Evolutionary conservation across 2,329 filamentous ascomycete species (phyloP).

Genomic region (Fusarium staphyleae): DNA sequence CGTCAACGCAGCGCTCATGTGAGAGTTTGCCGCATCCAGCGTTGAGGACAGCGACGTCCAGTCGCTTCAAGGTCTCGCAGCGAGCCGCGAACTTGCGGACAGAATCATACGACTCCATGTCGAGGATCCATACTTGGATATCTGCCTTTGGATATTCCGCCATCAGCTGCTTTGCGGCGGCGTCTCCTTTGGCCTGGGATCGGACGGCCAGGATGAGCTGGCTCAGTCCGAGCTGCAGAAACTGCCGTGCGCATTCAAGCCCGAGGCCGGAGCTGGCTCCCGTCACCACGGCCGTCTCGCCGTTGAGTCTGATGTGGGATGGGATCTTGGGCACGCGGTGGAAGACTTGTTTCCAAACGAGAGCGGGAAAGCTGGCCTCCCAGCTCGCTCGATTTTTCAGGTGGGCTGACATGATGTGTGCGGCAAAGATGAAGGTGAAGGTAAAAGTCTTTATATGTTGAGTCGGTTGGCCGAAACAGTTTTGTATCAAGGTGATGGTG

Average conservation of each 20-base stretch:
- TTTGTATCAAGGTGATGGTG: no score
- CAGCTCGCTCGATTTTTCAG: conserved; percentile 12
- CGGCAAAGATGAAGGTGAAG: neutral
- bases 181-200: neutral
- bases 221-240: neutral
- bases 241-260: conserved; percentile 50
- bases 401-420: conserved; percentile 20
- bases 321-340: conserved; percentile 22
- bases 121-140: conserved; percentile 15
- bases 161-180: neutral
- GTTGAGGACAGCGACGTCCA: neutral
- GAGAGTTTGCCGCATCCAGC: neutral
- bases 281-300: conserved; percentile 53
- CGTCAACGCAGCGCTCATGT: neutral
- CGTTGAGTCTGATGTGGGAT: conserved; percentile 35
- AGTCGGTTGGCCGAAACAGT: no score
- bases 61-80: neutral
- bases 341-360: conserved; percentile 16
- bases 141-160: conserved; percentile 2
- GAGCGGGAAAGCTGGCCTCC: conserved; percentile 4
- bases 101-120: conserved; percentile 13
- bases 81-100: neutral
- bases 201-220: neutral
- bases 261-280: conserved; percentile 55
- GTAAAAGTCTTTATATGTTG: neutral